Base-by-base conservation (phyloP, 768 basidiomycete genomes). In the Mycena epipterygia region DNA sequence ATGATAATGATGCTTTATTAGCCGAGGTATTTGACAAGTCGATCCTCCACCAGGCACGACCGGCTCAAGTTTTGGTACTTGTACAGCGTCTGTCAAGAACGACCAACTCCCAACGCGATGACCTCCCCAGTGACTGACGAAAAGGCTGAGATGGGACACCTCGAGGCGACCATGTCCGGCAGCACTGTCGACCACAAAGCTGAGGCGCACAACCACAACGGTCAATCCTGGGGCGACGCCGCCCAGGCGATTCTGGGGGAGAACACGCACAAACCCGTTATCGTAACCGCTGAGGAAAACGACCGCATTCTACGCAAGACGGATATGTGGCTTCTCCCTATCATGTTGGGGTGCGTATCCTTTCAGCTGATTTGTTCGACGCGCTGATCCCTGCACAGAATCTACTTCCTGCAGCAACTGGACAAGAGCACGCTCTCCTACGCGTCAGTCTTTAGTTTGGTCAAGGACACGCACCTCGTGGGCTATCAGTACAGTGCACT, bases 371-470 rank as follows among this genome's bases (percentile, higher is more conserved):
- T 3, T 14, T 27, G n/a, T n/a, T 32, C 16, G 19, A 64, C 13
- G 41, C 27, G 13, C 49, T 37, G 14, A 33, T 48, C 41, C 32
- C 27, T 23, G 23, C 1, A 7, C 41, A 70, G 73, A 29, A 70
- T 74, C 7, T 74, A 74, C 51, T 74, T 74, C 32, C 29, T 74
- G 46, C 73, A 74, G 56, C 70, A 71, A 17, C 37, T 74, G 5
- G 73, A 74, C 64, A 74, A 74, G 46, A 66, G 63, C 35, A 70
- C 68, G 16, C 64, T 74, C 8, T 58, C 70, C 17, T 74, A 74
- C 59, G 70, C 73, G 6, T 66, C 68, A 16, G 71, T 74, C 0
- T 74, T 74, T 42, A 48, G 58, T 21, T 61, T 74, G 23, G 61
- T 44, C 1, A 49, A 39, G 42, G 44, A 73, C 37, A 62, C 64